A percentile compares a stretch with the other conserved stretches of the same genome.
phyloP scores from a whole-genome alignment of 1,284 basidiomycete genomes.

The Marasmius tenuissimus region DNA sequence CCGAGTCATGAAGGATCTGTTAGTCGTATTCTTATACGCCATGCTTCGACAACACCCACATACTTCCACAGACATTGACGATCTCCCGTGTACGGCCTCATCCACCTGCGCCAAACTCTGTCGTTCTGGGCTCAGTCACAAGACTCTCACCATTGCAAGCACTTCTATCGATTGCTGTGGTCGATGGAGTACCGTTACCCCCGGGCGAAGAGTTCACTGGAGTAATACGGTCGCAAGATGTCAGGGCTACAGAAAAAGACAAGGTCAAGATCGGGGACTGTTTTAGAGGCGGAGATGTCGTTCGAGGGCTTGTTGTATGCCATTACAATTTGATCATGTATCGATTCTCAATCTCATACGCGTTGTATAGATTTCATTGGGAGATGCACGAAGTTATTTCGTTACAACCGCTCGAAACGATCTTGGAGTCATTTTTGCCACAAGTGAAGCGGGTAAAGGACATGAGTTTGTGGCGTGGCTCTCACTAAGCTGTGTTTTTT shows the following conservation, averaged over 20 bases:
- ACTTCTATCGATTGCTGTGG: conserved; percentile 83
- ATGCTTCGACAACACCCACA: conserved; percentile 22
- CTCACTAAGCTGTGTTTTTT: background rate
- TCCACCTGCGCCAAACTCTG: conserved; percentile 68
- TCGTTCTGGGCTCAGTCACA: conserved; percentile 80
- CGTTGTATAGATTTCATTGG: conserved; percentile 75
- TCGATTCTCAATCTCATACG: conserved; percentile 5
- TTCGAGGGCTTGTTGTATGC: conserved; percentile 89
- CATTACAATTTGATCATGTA: background rate
- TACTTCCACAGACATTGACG: conserved; percentile 48
- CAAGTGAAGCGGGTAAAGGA: conserved; percentile 71
- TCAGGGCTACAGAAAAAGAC: conserved; percentile 91
- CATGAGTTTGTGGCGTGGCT: background rate
- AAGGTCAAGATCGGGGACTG: conserved; percentile 92
- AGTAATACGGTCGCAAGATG: conserved; percentile 89
- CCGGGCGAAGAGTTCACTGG: conserved; percentile 93
- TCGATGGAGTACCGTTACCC: conserved; percentile 88
- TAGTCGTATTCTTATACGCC: conserved; percentile 35
- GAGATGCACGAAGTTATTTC: conserved; percentile 93
- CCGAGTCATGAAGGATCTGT: conserved; percentile 69
- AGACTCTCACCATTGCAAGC: conserved; percentile 90
- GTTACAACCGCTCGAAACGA: conserved; percentile 94
- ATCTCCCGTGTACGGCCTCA: conserved; percentile 64
- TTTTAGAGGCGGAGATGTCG: conserved; percentile 95
- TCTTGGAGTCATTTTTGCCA: conserved; percentile 89